Evolutionary conservation across 2,329 filamentous ascomycete genomes (phyloP).

Genomic region (Neonectria punicea): DNA sequence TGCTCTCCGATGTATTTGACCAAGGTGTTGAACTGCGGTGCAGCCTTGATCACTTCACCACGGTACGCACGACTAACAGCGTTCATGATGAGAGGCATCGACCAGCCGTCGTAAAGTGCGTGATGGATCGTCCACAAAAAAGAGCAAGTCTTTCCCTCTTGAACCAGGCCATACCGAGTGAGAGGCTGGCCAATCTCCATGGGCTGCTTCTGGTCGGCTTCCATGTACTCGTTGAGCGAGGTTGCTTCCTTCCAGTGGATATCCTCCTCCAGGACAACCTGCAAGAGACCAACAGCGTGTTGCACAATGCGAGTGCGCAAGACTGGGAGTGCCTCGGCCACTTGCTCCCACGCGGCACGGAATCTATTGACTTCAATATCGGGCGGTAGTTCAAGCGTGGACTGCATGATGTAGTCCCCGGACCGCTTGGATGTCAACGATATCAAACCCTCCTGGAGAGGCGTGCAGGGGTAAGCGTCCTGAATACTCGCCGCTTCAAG

Average conservation of each 20-base stretch:
- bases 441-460: slow-evolving; percentile 54
- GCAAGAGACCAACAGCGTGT: slow-evolving; percentile 13
- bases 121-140: slow-evolving; percentile 44
- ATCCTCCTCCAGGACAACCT: slow-evolving; percentile 15
- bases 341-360: slow-evolving; percentile 25
- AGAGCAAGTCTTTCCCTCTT: background rate
- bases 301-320: slow-evolving; percentile 28
- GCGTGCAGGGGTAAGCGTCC: slow-evolving; percentile 54
- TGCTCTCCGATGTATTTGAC: slow-evolving; percentile 10
- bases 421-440: slow-evolving; percentile 47
- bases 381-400: slow-evolving; percentile 34
- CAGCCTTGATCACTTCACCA: background rate
- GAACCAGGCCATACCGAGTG: slow-evolving; percentile 9
- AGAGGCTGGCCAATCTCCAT: slow-evolving; percentile 24
- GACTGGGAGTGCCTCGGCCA: background rate
- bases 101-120: slow-evolving; percentile 45
- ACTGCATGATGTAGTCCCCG: slow-evolving; percentile 51
- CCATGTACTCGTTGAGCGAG: slow-evolving; percentile 5
- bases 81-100: slow-evolving; percentile 31
- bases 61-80: slow-evolving; percentile 20
- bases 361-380: background rate
- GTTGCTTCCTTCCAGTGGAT: slow-evolving; percentile 10
- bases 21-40: slow-evolving; percentile 6
- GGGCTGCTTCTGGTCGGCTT: background rate
- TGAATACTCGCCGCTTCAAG: background rate